These are phyloP conservation scores for Trichosporon faecale DNA, from an alignment of 1,284 basidiomycete species.

Conservation along the genomic window DNA sequence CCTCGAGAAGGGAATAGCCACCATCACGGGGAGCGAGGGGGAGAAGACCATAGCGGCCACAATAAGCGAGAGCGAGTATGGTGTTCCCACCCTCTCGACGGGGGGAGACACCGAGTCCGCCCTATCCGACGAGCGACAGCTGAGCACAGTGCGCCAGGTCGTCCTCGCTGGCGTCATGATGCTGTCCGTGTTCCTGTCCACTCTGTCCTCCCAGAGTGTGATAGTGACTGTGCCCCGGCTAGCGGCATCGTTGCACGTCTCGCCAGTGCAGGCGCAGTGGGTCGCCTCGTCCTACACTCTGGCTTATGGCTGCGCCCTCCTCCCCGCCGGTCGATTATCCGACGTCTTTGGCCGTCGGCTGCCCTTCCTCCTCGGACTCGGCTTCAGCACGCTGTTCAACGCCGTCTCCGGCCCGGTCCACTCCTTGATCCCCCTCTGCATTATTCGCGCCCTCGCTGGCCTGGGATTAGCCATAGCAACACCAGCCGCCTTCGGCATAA, in stretches of 20 bases:
- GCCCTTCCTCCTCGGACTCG: conserved; percentile 45
- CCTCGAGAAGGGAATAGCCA: no score
- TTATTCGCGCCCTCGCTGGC: conserved; percentile 31
- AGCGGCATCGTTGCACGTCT: conserved; percentile 36
- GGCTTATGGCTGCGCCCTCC: conserved; percentile 47
- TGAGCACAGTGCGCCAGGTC: conserved; percentile 18
- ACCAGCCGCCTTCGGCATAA: conserved; percentile 40
- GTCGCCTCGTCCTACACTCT: conserved; percentile 50
- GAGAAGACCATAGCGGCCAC: neutral
- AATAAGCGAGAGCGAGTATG: neutral
- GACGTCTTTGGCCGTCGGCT: conserved; percentile 48
- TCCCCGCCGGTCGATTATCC: conserved; percentile 48
- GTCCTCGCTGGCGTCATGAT: conserved; percentile 29
- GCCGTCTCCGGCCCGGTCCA: conserved; percentile 29
- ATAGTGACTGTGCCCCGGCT: conserved; percentile 45
- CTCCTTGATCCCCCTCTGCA: conserved; percentile 22
- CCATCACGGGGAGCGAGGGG: no score
- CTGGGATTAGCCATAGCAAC: conserved; percentile 28
- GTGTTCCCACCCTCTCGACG: neutral
- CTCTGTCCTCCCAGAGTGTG: neutral
- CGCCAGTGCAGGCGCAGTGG: conserved; percentile 46
- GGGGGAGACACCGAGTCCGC: neutral
- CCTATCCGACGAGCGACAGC: neutral
- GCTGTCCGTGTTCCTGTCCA: conserved; percentile 28
- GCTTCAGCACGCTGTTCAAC: conserved; percentile 16